phyloP scores from a whole-genome alignment of 768 basidiomycete species.

The Lactifluus piperatus region DNA sequence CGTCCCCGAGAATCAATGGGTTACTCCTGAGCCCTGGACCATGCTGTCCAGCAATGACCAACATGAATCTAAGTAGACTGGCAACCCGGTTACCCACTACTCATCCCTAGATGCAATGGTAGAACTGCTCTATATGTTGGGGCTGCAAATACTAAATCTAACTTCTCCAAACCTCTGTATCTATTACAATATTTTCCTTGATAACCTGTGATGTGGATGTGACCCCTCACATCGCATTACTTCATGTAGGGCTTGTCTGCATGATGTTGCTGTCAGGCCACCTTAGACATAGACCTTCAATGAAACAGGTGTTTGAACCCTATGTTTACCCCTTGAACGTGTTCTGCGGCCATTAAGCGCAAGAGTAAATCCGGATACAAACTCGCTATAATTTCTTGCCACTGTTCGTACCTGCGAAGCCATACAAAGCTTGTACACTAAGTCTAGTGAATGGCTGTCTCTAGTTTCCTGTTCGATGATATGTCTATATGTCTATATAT shows the following conservation, averaged over 20 bases:
- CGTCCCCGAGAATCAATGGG: conserved; percentile 76
- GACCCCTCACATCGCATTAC: neutral
- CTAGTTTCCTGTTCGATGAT: neutral
- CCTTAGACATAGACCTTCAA: neutral
- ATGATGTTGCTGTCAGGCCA: neutral
- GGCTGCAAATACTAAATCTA: neutral
- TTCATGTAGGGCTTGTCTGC: neutral
- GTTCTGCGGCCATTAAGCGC: neutral
- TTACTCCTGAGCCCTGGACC: conserved; percentile 62
- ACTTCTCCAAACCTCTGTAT: neutral
- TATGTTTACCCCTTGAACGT: neutral
- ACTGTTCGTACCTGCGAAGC: neutral
- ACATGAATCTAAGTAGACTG: conserved; percentile 22
- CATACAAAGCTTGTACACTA: neutral
- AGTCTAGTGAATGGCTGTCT: neutral
- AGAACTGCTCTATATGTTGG: neutral
- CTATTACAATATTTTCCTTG: neutral
- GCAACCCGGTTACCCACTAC: too few relatives aligned
- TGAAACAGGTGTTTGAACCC: too few relatives aligned
- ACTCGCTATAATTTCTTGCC: neutral
- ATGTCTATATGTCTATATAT: neutral
- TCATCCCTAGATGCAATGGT: neutral
- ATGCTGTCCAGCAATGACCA: conserved; percentile 45
- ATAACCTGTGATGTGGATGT: neutral
- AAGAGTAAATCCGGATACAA: neutral